These are phyloP conservation scores for Pleurostoma richardsiae DNA, from an alignment of 2,329 filamentous ascomycete species.

Conservation along the genomic window DNA sequence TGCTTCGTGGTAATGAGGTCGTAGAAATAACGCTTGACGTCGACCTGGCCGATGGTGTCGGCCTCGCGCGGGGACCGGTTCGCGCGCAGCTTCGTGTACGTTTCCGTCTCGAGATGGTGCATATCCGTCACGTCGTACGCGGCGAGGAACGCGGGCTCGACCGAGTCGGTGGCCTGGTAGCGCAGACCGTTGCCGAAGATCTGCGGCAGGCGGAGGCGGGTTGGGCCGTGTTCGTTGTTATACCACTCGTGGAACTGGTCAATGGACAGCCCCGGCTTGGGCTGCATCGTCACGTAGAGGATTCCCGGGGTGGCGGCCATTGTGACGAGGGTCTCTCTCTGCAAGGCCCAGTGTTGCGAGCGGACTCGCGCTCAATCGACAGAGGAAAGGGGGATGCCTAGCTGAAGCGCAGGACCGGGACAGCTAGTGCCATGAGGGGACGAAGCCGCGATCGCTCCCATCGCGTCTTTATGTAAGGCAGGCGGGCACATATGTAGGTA, in stretches of 20 bases:
- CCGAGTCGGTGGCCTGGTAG: conserved; percentile 63
- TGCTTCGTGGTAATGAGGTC: conserved; percentile 57
- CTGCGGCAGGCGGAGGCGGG: conserved; percentile 69
- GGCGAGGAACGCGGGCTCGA: conserved; percentile 67
- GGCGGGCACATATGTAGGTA: too few relatives aligned
- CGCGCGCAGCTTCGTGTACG: conserved; percentile 63
- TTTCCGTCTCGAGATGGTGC: conserved; percentile 61
- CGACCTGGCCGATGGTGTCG: conserved; percentile 48
- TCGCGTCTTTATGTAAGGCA: too few relatives aligned
- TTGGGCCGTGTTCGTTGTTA: conserved; percentile 87
- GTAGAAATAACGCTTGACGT: conserved; percentile 67
- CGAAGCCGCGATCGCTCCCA: too few relatives aligned
- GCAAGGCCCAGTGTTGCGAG: too few relatives aligned
- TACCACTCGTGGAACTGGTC: conserved; percentile 88
- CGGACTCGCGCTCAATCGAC: too few relatives aligned
- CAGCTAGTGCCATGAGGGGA: too few relatives aligned
- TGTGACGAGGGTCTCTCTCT: not conserved
- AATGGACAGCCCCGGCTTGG: conserved; percentile 57
- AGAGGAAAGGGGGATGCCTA: too few relatives aligned
- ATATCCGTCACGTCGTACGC: conserved; percentile 78
- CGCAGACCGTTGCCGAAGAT: conserved; percentile 74
- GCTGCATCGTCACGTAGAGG: conserved; percentile 84
- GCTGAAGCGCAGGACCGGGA: too few relatives aligned
- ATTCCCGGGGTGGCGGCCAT: conserved; percentile 51
- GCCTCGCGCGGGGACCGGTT: conserved; percentile 50